Base-by-base conservation (phyloP, 352 stramenopile species). In the Pythium scleroteichum region DNA sequence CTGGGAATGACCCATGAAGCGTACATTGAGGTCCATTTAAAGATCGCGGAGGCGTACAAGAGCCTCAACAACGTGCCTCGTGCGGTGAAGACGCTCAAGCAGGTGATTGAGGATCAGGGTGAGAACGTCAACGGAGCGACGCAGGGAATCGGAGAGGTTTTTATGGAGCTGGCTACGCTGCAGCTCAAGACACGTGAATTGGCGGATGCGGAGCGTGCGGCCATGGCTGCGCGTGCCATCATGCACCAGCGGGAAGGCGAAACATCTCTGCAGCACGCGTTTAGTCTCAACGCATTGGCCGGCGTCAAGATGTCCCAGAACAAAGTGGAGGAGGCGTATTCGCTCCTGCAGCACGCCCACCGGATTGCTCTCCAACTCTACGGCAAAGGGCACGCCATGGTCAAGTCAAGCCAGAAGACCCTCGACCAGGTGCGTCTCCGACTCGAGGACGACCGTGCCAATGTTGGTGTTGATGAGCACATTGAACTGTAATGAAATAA, bases 271-370 rank as follows among this genome's bases (percentile, higher is more conserved):
- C 26, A 73, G 24, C 89, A 90, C 53, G 86, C 86, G 14, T 95
- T 95, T 54, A 88, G 73, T 47, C 76, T 93, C 38, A 95, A 95
- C 42, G 75, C 84, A n/a, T 50, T 93, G 42, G 84, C 84, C 0
- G 86, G 86, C 8, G 83, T 93, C 13, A 75, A 83, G 32, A 92
- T 92, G 76, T 74, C 78, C 7, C 71, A 87, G 62, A 68, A 81
- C 44, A 70, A 85, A 24, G 73, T 86, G 52, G 66, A 72, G 20
- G 74, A 85, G 0, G 74, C 82, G 4, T 79, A 90, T 69, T 29
- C 74, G 42, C 59, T 91, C 58, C 70, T 95, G 35, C 65, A 88
- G 42, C 59, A 82, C 16, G 83, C 86, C 24, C 82, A 95, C 51
- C 27, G 44, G 19, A 92, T 95, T 50, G 86, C 86, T n/a, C 48